These are phyloP conservation scores for Spatholobus suberectus DNA, from an alignment of 306 rosid species.

Conservation along the genomic window DNA sequence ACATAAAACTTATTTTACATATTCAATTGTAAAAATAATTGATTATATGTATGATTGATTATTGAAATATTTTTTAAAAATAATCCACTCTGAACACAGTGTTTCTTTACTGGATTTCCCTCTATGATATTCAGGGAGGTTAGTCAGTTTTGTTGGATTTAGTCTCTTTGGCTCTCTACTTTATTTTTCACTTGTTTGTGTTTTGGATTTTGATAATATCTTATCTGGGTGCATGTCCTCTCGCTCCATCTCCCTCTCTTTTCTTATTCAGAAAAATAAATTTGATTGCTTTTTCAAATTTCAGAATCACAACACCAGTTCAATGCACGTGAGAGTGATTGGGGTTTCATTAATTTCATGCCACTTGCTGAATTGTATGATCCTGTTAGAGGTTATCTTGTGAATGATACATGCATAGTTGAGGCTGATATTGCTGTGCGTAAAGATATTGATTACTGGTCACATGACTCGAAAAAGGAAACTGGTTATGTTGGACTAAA, in stretches of 20 bases:
- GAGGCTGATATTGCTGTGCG: slow-evolving; percentile 94
- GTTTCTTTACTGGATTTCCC: background rate
- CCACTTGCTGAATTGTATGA: slow-evolving; percentile 86
- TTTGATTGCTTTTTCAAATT: slow-evolving; percentile 40
- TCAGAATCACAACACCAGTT: slow-evolving; percentile 92
- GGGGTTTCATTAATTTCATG: slow-evolving; percentile 95
- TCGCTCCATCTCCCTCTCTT: background rate
- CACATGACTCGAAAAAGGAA: slow-evolving; percentile 93
- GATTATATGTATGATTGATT: background rate
- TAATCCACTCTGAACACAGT: background rate
- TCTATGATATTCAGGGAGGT: background rate
- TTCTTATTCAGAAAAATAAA: slow-evolving; percentile 13
- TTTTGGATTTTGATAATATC: background rate
- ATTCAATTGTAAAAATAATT: background rate
- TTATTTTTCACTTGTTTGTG: background rate
- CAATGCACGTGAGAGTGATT: slow-evolving; percentile 87
- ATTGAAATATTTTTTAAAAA: background rate
- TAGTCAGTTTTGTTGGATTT: slow-evolving; percentile 3
- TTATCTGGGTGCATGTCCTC: background rate
- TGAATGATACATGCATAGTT: slow-evolving; percentile 72
- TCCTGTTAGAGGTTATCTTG: slow-evolving; percentile 76
- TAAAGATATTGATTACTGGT: slow-evolving; percentile 81
- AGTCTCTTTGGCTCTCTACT: background rate
- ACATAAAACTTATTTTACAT: background rate
- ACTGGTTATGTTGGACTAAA: slow-evolving; percentile 95